phyloP scores from a whole-genome alignment of 1,284 basidiomycete species.

The Veloboletus limbatus region DNA sequence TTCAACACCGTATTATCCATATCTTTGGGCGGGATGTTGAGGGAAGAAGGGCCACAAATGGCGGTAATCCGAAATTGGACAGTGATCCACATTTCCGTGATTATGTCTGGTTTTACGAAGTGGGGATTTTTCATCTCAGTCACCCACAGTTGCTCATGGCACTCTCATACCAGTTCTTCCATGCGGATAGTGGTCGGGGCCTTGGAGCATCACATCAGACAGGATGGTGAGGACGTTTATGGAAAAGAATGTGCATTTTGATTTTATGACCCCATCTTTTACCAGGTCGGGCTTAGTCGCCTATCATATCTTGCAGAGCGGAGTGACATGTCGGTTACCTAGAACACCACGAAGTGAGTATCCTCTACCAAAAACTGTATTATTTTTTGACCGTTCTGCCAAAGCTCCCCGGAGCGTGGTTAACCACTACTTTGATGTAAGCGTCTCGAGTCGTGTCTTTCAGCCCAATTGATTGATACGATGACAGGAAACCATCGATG shows the following conservation, averaged over 20 bases:
- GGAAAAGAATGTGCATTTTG: not conserved
- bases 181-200: conserved; percentile 88
- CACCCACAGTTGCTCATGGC: conserved; percentile 4
- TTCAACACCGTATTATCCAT: conserved; percentile 96
- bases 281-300: conserved; percentile 86
- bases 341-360: conserved; percentile 80
- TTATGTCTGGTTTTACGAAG: conserved; percentile 94
- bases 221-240: conserved; percentile 67
- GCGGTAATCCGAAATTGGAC: conserved; percentile 85
- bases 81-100: conserved; percentile 95
- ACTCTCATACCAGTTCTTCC: conserved; percentile 74
- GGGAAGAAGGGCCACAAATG: conserved; percentile 88
- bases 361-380: not conserved
- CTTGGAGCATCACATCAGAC: conserved; percentile 97
- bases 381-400: conserved; percentile 11
- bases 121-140: conserved; percentile 26
- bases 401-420: conserved; percentile 85
- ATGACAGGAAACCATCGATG: conserved; percentile 68
- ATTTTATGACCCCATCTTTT: not conserved
- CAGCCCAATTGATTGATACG: conserved; percentile 10
- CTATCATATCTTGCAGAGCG: conserved; percentile 87
- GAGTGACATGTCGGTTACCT: conserved; percentile 78
- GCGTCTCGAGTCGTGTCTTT: conserved; percentile 25
- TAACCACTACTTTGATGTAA: conserved; percentile 90
- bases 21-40: conserved; percentile 90